Percentiles rank a stretch among this genome's conserved stretches.
Evolutionary conservation across 2,329 filamentous ascomycete genomes (phyloP).

Genomic region (Botrytis sinoallii): DNA sequence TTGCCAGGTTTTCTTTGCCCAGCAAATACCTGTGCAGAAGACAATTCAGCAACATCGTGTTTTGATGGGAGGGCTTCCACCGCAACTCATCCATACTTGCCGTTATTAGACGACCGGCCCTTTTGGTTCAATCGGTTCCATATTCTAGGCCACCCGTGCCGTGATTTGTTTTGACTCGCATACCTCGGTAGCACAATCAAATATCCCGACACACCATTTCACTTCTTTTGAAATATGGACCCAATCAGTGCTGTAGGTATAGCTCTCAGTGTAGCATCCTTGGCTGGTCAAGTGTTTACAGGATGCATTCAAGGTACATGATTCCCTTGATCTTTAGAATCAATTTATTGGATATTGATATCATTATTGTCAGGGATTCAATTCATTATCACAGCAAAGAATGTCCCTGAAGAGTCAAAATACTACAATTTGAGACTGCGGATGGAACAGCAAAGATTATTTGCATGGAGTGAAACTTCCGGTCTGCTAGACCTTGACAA

Average conservation of each 20-base stretch:
- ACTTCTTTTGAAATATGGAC: slow-evolving; percentile 28
- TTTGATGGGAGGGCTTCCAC: background rate
- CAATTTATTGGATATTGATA: slow-evolving; percentile 18
- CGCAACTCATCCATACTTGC: background rate
- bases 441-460: slow-evolving; percentile 50
- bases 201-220: slow-evolving; percentile 12
- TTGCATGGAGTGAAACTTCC: slow-evolving; percentile 50
- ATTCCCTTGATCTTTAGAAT: slow-evolving; percentile 1
- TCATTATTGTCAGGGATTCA: slow-evolving; percentile 42
- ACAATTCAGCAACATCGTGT: background rate
- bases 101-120: slow-evolving; percentile 6
- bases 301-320: slow-evolving; percentile 45
- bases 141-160: slow-evolving; percentile 8
- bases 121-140: slow-evolving; percentile 15
- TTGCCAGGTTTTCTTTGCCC: background rate
- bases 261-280: slow-evolving; percentile 43
- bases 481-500: slow-evolving; percentile 46
- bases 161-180: slow-evolving; percentile 6
- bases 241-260: slow-evolving; percentile 35
- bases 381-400: slow-evolving; percentile 47
- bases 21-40: background rate
- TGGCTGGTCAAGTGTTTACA: slow-evolving; percentile 47
- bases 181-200: slow-evolving; percentile 17
- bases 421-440: slow-evolving; percentile 49
- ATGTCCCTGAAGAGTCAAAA: slow-evolving; percentile 47